Percentiles rank a stretch among this genome's conserved stretches.
These are phyloP conservation scores for Trametes sp. DNA, from an alignment of 1,284 basidiomycete species.

Conservation along the genomic window DNA sequence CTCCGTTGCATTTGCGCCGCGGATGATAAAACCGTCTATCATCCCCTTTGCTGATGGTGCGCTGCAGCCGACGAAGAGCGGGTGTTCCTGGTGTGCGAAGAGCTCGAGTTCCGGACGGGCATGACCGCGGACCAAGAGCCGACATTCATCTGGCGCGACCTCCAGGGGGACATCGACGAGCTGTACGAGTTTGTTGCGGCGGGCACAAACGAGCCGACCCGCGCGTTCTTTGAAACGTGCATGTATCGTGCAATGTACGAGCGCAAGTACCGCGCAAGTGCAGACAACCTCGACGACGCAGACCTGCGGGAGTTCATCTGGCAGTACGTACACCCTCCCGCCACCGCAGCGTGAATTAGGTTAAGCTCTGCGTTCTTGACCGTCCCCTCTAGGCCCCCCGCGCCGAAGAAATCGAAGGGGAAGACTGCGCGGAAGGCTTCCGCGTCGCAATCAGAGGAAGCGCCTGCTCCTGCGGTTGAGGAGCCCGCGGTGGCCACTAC, in stretches of 20 bases:
- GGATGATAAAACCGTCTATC: background rate
- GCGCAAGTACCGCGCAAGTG: constrained; percentile 80
- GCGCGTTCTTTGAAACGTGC: constrained; percentile 90
- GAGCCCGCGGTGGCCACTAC: constrained; percentile 27
- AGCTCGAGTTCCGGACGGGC: constrained; percentile 83
- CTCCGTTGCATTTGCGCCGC: background rate
- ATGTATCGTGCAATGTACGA: constrained; percentile 96
- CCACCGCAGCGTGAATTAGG: background rate
- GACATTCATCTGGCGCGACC: constrained; percentile 90
- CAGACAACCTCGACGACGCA: constrained; percentile 71
- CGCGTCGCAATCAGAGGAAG: constrained; percentile 31
- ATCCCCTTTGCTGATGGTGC: background rate
- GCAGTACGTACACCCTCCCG: constrained; percentile 60
- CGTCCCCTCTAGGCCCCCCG: constrained; percentile 45
- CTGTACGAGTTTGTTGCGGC: constrained; percentile 83
- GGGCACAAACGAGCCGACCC: constrained; percentile 85
- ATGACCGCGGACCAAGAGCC: constrained; percentile 78
- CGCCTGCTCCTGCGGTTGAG: constrained; percentile 17
- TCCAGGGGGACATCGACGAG: constrained; percentile 84
- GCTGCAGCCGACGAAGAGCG: constrained; percentile 87
- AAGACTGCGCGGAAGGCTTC: constrained; percentile 38
- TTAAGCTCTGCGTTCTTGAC: background rate
- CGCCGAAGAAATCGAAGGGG: constrained; percentile 37
- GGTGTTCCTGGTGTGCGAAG: constrained; percentile 90
- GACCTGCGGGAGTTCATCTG: constrained; percentile 83